Evolutionary conservation across 441 rosid species (phyloP), one percentile per base, ranked within the genome.

Genomic region (Gossypium gossypioides): DNA sequence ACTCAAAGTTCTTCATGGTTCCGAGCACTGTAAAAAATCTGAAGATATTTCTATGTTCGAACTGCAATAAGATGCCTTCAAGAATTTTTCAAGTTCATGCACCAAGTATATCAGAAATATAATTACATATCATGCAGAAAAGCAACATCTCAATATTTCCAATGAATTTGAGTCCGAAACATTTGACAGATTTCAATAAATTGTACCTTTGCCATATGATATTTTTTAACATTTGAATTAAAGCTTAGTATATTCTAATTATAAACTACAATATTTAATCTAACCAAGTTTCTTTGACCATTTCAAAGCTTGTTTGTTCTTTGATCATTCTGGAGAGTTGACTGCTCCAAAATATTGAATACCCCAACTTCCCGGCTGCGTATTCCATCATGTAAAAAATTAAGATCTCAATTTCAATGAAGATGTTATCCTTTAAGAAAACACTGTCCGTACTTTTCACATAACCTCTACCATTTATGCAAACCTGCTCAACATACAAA

Each of bases 401-500:
- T 21, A 74, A 54, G 74, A 66, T 63, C 70, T 24, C 21, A 21
- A 71, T 61, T 65, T 48, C 64, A 70, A 44, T 7, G 37, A 19
- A 48, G 51, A 50, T 29, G 27, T 8, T 37, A 57, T 27, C 10
- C 0, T 71, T 72, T 58, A 4, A 37, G 42, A 16, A 48, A 54
- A 68, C 74, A n/a, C 74, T 18, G 52, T 67, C 70, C 15, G 50
- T 32, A 48, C 22, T 34, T 61, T 32, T 67, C 15, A 4, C 72
- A 77, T n/a, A 56, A 21, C 70, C 27, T 40, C 68, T 61, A 24
- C 25, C 67, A 71, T 44, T 22, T 25, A 63, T 48, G 59, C 48
- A 29, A 67, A 76, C 64, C 68, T 51, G 58, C 62, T 60, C 32
- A 59, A 68, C 67, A 73, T 27, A 25, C 61, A 73, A 25, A 59